Evolutionary conservation across 2,329 filamentous ascomycete species (phyloP).

Genomic region (Aspergillus piperis): DNA sequence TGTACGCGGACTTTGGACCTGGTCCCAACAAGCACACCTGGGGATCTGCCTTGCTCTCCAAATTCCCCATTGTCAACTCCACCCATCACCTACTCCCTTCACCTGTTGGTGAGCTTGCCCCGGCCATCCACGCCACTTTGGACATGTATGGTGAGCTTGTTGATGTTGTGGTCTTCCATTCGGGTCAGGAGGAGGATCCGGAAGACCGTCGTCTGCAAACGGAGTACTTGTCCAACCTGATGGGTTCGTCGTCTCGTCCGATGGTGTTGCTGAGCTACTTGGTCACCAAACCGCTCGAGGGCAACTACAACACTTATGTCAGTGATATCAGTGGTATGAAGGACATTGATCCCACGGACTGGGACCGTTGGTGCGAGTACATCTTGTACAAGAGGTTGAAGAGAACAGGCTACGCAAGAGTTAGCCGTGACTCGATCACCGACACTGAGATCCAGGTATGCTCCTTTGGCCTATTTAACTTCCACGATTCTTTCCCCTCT

Average conservation of each 20-base stretch:
- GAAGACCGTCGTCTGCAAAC: slow-evolving; percentile 87
- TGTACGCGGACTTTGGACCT: slow-evolving; percentile 97
- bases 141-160: slow-evolving; percentile 87
- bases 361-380: slow-evolving; percentile 99
- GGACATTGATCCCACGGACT: slow-evolving; percentile 88
- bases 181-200: slow-evolving; percentile 92
- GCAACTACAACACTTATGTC: slow-evolving; percentile 97
- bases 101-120: slow-evolving; percentile 90
- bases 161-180: slow-evolving; percentile 98
- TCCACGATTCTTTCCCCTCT: slow-evolving; percentile 3
- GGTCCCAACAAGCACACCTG: slow-evolving; percentile 99
- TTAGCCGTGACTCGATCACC: slow-evolving; percentile 87
- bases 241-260: slow-evolving; percentile 79
- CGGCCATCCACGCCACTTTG: slow-evolving; percentile 94
- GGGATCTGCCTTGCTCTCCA: slow-evolving; percentile 89
- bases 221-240: slow-evolving; percentile 81
- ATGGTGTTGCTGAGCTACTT: slow-evolving; percentile 87
- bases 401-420: slow-evolving; percentile 83
- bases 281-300: slow-evolving; percentile 83
- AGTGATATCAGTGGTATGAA: slow-evolving; percentile 85
- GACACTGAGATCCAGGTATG: slow-evolving; percentile 90
- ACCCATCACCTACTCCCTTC: slow-evolving; percentile 93
- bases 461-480: slow-evolving; percentile 1
- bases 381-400: slow-evolving; percentile 90
- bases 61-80: slow-evolving; percentile 96